These are phyloP conservation scores for Penicillium fimorum DNA, from an alignment of 495 filamentous ascomycete species.

Conservation along the genomic window DNA sequence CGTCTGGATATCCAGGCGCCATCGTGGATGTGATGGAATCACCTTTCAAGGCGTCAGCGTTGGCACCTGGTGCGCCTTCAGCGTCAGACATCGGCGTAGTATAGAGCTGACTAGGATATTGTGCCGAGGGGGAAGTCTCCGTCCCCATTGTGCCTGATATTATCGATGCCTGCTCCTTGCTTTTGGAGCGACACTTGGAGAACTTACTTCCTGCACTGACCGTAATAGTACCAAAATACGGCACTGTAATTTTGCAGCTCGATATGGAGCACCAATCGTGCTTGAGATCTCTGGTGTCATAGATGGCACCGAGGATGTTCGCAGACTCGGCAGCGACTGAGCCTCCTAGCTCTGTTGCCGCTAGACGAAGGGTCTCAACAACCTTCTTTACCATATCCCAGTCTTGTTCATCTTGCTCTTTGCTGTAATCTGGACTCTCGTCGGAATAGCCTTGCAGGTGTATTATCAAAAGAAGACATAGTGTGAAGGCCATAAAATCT, in stretches of 20 bases:
- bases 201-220: constrained; percentile 36
- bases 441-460: constrained; percentile 45
- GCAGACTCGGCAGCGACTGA: constrained; percentile 49
- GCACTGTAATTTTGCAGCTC: constrained; percentile 39
- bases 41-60: background rate
- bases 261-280: constrained; percentile 1
- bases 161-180: constrained; percentile 5
- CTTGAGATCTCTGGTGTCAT: constrained; percentile 8
- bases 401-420: constrained; percentile 43
- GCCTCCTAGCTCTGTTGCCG: constrained; percentile 41
- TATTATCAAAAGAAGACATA: constrained; percentile 49
- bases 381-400: constrained; percentile 44
- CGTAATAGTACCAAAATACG: constrained; percentile 46
- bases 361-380: constrained; percentile 40
- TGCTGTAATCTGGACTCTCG: constrained; percentile 19
- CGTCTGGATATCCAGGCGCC: constrained; percentile 13
- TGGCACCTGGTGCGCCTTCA: constrained; percentile 7
- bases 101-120: constrained; percentile 19
- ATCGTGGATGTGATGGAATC: constrained; percentile 3
- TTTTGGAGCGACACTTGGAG: constrained; percentile 2
- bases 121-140: constrained; percentile 2
- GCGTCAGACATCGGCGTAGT: constrained; percentile 30
- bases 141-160: background rate
- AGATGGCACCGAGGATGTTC: constrained; percentile 43
- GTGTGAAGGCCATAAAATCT: constrained; percentile 56